Base-by-base conservation (phyloP, 495 filamentous ascomycete species). In the Aspergillus sparsus region DNA sequence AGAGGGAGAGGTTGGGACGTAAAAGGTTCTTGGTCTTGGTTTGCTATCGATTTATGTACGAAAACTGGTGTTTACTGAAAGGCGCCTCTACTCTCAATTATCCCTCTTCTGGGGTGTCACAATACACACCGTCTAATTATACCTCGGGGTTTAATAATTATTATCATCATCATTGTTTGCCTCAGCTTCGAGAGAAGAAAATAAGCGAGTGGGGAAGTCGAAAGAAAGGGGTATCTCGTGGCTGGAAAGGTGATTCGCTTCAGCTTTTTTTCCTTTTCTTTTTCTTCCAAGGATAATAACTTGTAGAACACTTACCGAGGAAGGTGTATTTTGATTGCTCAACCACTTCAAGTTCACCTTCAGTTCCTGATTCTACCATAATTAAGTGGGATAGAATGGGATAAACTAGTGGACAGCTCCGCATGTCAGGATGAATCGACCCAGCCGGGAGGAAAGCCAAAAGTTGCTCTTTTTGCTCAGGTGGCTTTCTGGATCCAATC, bases 201-300 rank as follows among this genome's bases (percentile, higher is more conserved):
- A 13, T 36, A 13, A 21, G 33, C 49, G 16, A 49, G 54, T 57
- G 60, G 49, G 16, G 54, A 49, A 4, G 21, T 47, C n/a, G 21
- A 5, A 55, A 44, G 37, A 55, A 57, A 54, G 55, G 55, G 61
- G 37, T 36, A 21, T 49, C 37, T 47, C 55, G 16, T 32, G 13
- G 39, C 34, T 33, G n/a, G 44, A 37, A 18, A 54, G 39, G 32
- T 45, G 50, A 54, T 60, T 60, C 32, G 47, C 18, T 54, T 49
- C 53, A 47, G 13, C 27, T 34, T 46, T 6, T 18, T 11, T 31
- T 15, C n/a, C 37, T 11, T 41, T 9, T n/a, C 10, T 3, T n/a
- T 41, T 41, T 41, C 37, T n/a, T 41, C 37, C 39, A 42, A 15
- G 9, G 39, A 41, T 41, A 41, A 41, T 41, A n/a, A 41, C 37